Evolutionary conservation across 495 filamentous ascomycete genomes (phyloP).

Genomic region (Wilcoxina mikolae): DNA sequence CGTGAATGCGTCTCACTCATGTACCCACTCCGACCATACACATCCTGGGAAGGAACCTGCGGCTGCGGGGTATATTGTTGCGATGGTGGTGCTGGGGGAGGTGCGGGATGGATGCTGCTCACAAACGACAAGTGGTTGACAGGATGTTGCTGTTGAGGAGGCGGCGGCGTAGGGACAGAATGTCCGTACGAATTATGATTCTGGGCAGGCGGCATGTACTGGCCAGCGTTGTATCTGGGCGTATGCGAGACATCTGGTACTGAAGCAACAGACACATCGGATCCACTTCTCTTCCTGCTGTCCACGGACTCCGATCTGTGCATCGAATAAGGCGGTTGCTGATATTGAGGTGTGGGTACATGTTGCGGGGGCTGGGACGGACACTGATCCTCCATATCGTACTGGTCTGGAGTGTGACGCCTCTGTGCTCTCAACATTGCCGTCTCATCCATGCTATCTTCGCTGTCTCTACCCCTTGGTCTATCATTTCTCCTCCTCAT

Average conservation of each 20-base stretch:
- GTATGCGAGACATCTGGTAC: constrained; percentile 11
- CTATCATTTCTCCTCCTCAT: constrained; percentile 54
- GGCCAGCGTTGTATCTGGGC: constrained; percentile 15
- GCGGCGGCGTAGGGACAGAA: constrained; percentile 20
- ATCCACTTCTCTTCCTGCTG: constrained; percentile 24
- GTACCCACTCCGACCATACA: background rate
- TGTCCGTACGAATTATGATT: constrained; percentile 19
- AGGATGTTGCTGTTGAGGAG: constrained; percentile 3
- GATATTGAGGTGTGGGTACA: constrained; percentile 17
- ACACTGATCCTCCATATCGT: constrained; percentile 19
- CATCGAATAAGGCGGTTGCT: constrained; percentile 17
- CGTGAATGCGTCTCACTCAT: background rate
- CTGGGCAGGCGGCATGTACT: constrained; percentile 21
- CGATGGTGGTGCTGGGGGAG: background rate
- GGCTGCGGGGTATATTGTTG: background rate
- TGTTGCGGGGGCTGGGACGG: constrained; percentile 10
- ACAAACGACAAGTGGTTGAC: constrained; percentile 25
- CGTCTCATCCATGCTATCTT: constrained; percentile 27
- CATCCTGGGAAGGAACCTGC: background rate
- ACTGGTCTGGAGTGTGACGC: constrained; percentile 21
- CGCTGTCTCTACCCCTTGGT: constrained; percentile 20
- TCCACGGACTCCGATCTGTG: constrained; percentile 20
- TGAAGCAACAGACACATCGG: constrained; percentile 24
- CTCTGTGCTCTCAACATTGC: constrained; percentile 22
- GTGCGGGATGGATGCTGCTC: constrained; percentile 6